A percentile compares a stretch with the other conserved stretches of the same genome.
These are phyloP conservation scores for Epichloe gansuensis DNA, from an alignment of 2,329 filamentous ascomycete species.

Conservation along the genomic window DNA sequence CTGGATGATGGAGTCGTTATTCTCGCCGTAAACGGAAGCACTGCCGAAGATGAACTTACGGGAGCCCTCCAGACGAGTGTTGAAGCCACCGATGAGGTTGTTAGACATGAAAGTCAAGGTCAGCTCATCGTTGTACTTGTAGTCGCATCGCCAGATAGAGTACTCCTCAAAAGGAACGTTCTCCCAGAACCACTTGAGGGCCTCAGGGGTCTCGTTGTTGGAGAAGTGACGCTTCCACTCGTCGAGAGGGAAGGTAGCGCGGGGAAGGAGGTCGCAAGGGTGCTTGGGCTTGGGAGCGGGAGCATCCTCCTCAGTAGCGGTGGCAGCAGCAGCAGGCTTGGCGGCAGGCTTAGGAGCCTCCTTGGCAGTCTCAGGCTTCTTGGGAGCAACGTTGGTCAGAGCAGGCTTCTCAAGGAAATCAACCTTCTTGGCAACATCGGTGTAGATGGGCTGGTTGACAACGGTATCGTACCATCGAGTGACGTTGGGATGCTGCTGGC, in stretches of 20 bases:
- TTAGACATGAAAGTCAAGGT: conserved; percentile 97
- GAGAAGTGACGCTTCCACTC: conserved; percentile 99
- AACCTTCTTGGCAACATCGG: conserved; percentile 61
- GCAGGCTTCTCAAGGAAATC: conserved; percentile 74
- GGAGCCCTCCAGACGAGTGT: conserved; percentile 88
- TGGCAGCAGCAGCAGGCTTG: conserved; percentile 16
- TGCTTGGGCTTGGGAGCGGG: conserved; percentile 86
- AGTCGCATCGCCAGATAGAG: conserved; percentile 86
- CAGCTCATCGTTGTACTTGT: conserved; percentile 99
- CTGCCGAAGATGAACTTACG: conserved; percentile 97
- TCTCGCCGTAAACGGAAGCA: conserved; percentile 75
- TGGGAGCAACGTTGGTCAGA: conserved; percentile 53
- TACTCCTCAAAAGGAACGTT: conserved; percentile 92
- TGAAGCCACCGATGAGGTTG: conserved; percentile 98
- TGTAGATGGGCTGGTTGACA: conserved; percentile 84
- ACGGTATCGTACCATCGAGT: conserved; percentile 93
- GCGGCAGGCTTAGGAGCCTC: conserved; percentile 46
- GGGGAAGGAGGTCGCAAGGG: conserved; percentile 74
- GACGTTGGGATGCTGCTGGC: conserved; percentile 67
- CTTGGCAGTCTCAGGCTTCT: conserved; percentile 66
- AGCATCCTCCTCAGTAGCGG: conserved; percentile 25
- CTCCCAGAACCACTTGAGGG: conserved; percentile 98
- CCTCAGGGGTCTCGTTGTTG: conserved; percentile 76
- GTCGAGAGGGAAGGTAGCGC: conserved; percentile 71
- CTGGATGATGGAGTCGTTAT: conserved; percentile 81